These are phyloP conservation scores for Ophiostoma perfectum DNA, from an alignment of 2,329 filamentous ascomycete genomes.

Conservation along the genomic window DNA sequence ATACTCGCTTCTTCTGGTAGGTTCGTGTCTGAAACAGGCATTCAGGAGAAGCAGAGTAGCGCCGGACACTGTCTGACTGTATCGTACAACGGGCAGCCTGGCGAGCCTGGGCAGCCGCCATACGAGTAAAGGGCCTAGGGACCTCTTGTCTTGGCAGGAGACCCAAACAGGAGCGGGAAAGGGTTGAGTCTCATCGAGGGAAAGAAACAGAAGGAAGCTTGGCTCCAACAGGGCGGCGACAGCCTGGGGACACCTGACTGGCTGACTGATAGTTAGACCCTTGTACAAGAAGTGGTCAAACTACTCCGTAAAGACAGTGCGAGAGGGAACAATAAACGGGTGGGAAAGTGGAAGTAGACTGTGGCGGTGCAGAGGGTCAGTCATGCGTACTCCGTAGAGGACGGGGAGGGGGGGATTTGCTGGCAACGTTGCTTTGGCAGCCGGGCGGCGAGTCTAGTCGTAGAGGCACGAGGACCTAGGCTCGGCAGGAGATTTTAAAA, in stretches of 20 bases:
- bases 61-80: background rate
- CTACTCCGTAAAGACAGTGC: too few relatives aligned
- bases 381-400: background rate
- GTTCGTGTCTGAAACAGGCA: background rate
- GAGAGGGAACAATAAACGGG: background rate
- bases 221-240: background rate
- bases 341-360: background rate
- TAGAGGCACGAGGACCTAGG: too few relatives aligned
- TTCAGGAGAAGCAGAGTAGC: too few relatives aligned
- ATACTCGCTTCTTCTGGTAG: background rate
- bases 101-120: too few relatives aligned
- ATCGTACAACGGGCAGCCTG: background rate
- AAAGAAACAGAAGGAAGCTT: background rate
- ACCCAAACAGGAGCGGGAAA: constrained; percentile 9
- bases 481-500: background rate
- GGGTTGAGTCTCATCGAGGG: background rate
- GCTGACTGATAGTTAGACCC: constrained; percentile 4
- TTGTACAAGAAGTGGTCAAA: background rate
- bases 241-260: background rate
- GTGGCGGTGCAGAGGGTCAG: background rate
- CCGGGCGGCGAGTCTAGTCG: background rate
- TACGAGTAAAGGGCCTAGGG: too few relatives aligned
- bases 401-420: background rate
- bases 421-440: background rate
- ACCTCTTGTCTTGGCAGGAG: background rate